Evolutionary conservation across 495 filamentous ascomycete species (phyloP), one percentile per base, ranked within the genome.

Genomic region (Oidiodendron maius): DNA sequence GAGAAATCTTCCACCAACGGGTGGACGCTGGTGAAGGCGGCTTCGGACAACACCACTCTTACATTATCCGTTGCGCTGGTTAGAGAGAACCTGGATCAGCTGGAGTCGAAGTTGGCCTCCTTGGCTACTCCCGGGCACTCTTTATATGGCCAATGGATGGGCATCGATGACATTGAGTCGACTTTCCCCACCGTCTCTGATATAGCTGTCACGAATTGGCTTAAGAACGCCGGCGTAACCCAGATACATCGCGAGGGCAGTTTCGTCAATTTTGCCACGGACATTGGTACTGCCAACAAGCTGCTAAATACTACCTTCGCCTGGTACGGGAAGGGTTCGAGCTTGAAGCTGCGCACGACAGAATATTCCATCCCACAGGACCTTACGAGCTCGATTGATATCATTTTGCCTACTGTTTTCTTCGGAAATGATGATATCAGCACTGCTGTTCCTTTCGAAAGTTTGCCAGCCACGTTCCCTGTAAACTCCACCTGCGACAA

Each of bases 311-410:
- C 71, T 24, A 69, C 38, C 21, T 82, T 70, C 52, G 61, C 58
- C 39, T 65, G 64, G 48, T 71, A 60, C 17, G 40, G 66, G 59
- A 64, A 64, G 41, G 50, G 60, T 42, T 41, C 51, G 45, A 16
- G 65, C 56, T 34, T 66, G 28, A 72, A 74, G 44, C 44, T 66
- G 44, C 72, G 83, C 10, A 78, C 83, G 3, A 75, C 76, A 15
- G 56, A 70, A 35, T 86, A 87, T 64, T 81, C 78, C 11, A 69
- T 88, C 3, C 84, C 84, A 0, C 70, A 77, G 44, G 60, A 71
- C 3, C 59, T 88, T 20, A 59, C 59, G 17, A 46, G 58, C 3
- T 61, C 67, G 51, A 74, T 85, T 45, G 73, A 81, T 41, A 61
- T 84, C 40, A 73, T 85, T 45, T 67, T 74, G 39, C 81, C 81